A percentile compares a stretch with the other conserved stretches of the same genome.
These are phyloP conservation scores for Combretum micranthum DNA, from an alignment of 345 rosid species.

Conservation along the genomic window DNA sequence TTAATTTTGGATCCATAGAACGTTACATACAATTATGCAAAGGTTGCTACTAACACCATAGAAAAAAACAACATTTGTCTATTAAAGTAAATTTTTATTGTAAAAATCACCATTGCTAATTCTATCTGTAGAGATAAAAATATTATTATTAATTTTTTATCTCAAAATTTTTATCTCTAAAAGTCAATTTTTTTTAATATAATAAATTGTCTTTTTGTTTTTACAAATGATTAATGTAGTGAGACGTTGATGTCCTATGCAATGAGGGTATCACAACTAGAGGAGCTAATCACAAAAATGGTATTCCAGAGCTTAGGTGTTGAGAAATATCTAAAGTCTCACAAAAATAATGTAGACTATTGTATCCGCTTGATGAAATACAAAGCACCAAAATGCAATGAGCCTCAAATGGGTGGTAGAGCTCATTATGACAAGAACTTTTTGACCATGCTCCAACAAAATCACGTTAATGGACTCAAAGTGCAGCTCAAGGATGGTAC, in stretches of 20 bases:
- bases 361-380: constrained; percentile 3
- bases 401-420: neutral
- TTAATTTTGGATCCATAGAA: too few relatives aligned
- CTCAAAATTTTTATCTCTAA: too few relatives aligned
- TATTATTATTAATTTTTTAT: too few relatives aligned
- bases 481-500: constrained; percentile 8
- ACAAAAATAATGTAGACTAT: neutral
- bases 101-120: too few relatives aligned
- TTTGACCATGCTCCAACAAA: constrained; percentile 12
- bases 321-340: constrained; percentile 3
- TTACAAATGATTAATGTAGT: neutral
- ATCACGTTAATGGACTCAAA: constrained; percentile 10
- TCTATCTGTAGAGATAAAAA: too few relatives aligned
- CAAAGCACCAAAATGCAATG: neutral
- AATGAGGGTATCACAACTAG: constrained; percentile 4
- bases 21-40: too few relatives aligned
- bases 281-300: neutral
- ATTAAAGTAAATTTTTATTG: too few relatives aligned
- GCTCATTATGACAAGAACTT: constrained; percentile 9
- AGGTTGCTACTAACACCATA: too few relatives aligned
- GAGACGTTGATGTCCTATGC: constrained; percentile 5
- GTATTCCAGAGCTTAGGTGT: constrained; percentile 5
- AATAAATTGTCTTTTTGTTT: neutral
- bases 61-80: too few relatives aligned
- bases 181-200: too few relatives aligned